Percentiles rank a stretch among this genome's conserved stretches.
Conservation (phyloP, 805 yeast species). For the Ogataea allantospora region DNA sequence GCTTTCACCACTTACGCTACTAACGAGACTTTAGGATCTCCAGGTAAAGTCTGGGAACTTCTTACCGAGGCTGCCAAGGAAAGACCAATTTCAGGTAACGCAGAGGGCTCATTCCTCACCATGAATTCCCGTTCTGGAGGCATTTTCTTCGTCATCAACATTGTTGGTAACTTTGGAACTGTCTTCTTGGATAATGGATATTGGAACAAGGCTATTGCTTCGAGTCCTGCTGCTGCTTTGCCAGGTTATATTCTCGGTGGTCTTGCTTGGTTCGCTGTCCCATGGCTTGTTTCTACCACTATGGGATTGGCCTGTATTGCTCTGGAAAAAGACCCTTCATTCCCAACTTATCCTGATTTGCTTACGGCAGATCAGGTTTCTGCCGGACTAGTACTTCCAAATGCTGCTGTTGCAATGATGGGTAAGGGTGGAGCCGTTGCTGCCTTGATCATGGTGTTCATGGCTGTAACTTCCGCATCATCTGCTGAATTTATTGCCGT, state of each 20-base stretch:
- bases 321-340: conserved; percentile 62
- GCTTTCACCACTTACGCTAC: conserved; percentile 78
- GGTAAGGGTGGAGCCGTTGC: conserved; percentile 91
- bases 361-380: conserved; percentile 67
- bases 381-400: conserved; percentile 78
- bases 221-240: conserved; percentile 74
- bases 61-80: conserved; percentile 58
- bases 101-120: conserved; percentile 84
- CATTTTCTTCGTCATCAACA: conserved; percentile 82
- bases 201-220: conserved; percentile 44
- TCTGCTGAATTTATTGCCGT: conserved; percentile 90
- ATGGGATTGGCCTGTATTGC: conserved; percentile 85
- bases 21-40: conserved; percentile 72
- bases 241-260: conserved; percentile 91
- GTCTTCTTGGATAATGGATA: conserved; percentile 30
- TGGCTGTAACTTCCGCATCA: conserved; percentile 92
- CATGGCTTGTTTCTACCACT: conserved; percentile 77
- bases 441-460: conserved; percentile 72
- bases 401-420: conserved; percentile 78
- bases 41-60: conserved; percentile 73
- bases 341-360: conserved; percentile 76
- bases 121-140: conserved; percentile 86
- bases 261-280: conserved; percentile 87
- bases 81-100: conserved; percentile 74
- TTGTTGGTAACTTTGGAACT: conserved; percentile 67